Evolutionary conservation across 164 flowering plant species (phyloP), one percentile per base, ranked within the genome.

Genomic region (Macadamia integrifolia): DNA sequence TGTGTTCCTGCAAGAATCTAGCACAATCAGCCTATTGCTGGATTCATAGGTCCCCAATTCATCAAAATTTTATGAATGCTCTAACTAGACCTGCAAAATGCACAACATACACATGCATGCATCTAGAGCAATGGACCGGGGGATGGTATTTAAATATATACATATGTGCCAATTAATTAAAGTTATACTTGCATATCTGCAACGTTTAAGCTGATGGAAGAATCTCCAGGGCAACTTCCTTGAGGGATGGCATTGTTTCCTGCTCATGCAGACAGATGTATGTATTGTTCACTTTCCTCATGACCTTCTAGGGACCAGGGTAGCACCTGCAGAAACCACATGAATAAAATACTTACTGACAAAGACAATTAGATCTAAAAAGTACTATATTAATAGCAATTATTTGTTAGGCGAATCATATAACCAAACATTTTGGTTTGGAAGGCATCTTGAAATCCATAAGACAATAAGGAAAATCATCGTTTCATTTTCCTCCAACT

Each of bases 221-320:
- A 69, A 88, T 90, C 66, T 90, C 78, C 83, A 87, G 58, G 42
- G 96, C 96, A 72, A 93, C 97, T 79, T 89, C 91, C 76, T 86
- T 91, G 29, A 89, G 88, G n/a, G 97, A 87, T 9, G 97, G 93
- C 98, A 93, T 89, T 50, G 13, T 59, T 75, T 87, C 88, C 66
- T 85, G 96, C 75, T 89, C 78, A 76, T 91, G 98, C 71, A 93
- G 17, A 73, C 94, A 87, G 13, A 83, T 31, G 62, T 83, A 84
- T 44, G 65, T 76, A 46, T 81, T 77, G 14, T 85, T 72, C 70
- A 77, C 64, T 77, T 75, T 86, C 62, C 91, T 75, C 15, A 91
- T 85, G 50, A 93, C 98, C 77, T 82, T 86, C 97, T 97, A 93
- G 1, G 92, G 90, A 65, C 90, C 97, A 10, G 98, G 98, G 58